Percentiles rank a stretch among this genome's conserved stretches.
phyloP scores from a whole-genome alignment of 225 moss, liverwort and hornwort genomes.

The Climacium dendroides region DNA sequence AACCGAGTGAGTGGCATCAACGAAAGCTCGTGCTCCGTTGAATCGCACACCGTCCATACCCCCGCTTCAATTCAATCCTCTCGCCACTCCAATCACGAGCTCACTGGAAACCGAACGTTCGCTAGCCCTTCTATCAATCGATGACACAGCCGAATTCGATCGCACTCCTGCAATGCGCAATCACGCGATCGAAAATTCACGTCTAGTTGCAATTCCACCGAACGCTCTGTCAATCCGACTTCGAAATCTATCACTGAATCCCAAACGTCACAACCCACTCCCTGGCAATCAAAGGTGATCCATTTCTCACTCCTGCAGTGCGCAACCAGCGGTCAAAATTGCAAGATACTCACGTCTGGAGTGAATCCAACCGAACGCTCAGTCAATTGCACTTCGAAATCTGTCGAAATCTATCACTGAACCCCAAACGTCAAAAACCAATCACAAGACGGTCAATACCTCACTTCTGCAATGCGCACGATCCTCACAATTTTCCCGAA shows the following conservation, averaged over 20 bases:
- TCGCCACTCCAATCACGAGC: background rate
- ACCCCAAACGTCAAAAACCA: background rate
- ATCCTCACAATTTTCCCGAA: background rate
- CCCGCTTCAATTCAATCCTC: background rate
- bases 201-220: background rate
- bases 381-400: background rate
- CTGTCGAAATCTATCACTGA: too few relatives aligned
- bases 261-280: background rate
- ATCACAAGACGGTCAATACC: background rate
- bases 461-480: too few relatives aligned
- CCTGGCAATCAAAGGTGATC: background rate
- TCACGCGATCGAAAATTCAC: background rate
- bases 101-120: background rate
- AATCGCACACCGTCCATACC: conserved; percentile 21
- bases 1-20: background rate
- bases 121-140: background rate
- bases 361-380: background rate
- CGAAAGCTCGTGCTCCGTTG: conserved; percentile 16
- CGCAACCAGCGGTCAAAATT: background rate
- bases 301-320: background rate
- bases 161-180: background rate
- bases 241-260: background rate
- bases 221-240: background rate
- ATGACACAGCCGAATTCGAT: background rate
- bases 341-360: background rate